Evolutionary conservation across 2,329 filamentous ascomycete genomes (phyloP).

Genomic region (Penicillium sp.): DNA sequence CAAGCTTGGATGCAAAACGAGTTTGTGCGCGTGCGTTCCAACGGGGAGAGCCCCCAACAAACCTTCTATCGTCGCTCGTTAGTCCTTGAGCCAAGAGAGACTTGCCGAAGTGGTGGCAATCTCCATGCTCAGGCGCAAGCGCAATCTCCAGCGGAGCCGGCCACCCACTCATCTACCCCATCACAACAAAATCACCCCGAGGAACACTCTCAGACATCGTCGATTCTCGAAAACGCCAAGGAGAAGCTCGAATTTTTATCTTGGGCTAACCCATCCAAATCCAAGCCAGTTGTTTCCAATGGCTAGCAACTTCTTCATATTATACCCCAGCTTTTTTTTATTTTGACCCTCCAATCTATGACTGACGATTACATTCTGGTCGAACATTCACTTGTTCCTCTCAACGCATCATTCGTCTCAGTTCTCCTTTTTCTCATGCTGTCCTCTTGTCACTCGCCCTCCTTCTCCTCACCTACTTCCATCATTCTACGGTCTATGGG

Average conservation of each 20-base stretch:
- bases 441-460: not conserved
- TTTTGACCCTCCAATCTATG: slow-evolving; percentile 6
- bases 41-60: slow-evolving; percentile 57
- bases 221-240: slow-evolving; percentile 37
- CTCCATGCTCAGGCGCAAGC: slow-evolving; percentile 15
- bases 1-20: slow-evolving; percentile 89
- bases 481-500: too few relatives aligned
- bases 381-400: slow-evolving; percentile 5
- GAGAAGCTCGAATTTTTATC: slow-evolving; percentile 50
- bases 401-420: slow-evolving; percentile 5
- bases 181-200: slow-evolving; percentile 21
- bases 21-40: slow-evolving; percentile 65
- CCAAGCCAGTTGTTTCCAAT: slow-evolving; percentile 34
- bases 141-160: slow-evolving; percentile 9
- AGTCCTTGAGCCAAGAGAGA: slow-evolving; percentile 63
- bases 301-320: slow-evolving; percentile 19
- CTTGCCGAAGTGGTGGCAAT: slow-evolving; percentile 15
- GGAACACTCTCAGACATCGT: slow-evolving; percentile 1
- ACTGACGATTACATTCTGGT: slow-evolving; percentile 16
- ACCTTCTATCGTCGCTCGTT: slow-evolving; percentile 77
- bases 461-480: not conserved
- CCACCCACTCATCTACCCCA: slow-evolving; percentile 16
- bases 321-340: slow-evolving; percentile 1
- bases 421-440: too few relatives aligned
- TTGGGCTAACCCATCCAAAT: slow-evolving; percentile 44